Evolutionary conservation across 495 filamentous ascomycete species (phyloP).

Genomic region (Clavariopsis aquatica): DNA sequence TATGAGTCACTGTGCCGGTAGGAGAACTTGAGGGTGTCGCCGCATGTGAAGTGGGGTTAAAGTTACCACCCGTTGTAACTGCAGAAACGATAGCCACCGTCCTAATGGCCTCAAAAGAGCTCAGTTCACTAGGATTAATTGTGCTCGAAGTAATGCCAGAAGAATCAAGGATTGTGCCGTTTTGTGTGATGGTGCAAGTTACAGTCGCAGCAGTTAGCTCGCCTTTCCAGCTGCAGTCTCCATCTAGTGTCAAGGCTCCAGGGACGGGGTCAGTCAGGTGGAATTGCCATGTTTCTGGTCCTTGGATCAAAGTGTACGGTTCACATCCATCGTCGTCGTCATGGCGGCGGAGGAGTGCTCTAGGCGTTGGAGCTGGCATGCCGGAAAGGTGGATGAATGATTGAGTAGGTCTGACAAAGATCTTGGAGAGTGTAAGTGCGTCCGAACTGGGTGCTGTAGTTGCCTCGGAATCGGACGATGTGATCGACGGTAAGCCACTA

Average conservation of each 20-base stretch:
- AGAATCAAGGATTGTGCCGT: background rate
- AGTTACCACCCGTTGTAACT: background rate
- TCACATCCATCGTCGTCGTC: background rate
- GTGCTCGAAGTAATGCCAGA: background rate
- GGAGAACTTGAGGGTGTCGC: background rate
- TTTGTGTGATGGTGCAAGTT: background rate
- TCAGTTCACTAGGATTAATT: background rate
- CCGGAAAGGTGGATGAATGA: background rate
- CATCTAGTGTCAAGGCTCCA: conserved; percentile 3
- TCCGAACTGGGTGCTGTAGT: background rate
- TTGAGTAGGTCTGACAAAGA: background rate
- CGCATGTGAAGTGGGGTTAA: background rate
- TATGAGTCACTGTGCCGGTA: background rate
- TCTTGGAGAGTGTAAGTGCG: background rate
- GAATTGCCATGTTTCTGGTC: conserved; percentile 6
- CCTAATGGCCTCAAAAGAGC: background rate
- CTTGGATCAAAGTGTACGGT: conserved; percentile 16
- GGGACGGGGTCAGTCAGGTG: conserved; percentile 12
- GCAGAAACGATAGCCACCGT: conserved; percentile 1
- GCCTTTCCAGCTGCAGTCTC: conserved; percentile 10
- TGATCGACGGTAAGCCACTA: background rate
- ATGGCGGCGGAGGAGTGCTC: conserved; percentile 12
- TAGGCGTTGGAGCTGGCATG: background rate
- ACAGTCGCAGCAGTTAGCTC: background rate
- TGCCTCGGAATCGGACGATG: background rate